Evolutionary conservation across 73 alveolate genomes (phyloP).

Genomic region (Loxodes magnus): DNA sequence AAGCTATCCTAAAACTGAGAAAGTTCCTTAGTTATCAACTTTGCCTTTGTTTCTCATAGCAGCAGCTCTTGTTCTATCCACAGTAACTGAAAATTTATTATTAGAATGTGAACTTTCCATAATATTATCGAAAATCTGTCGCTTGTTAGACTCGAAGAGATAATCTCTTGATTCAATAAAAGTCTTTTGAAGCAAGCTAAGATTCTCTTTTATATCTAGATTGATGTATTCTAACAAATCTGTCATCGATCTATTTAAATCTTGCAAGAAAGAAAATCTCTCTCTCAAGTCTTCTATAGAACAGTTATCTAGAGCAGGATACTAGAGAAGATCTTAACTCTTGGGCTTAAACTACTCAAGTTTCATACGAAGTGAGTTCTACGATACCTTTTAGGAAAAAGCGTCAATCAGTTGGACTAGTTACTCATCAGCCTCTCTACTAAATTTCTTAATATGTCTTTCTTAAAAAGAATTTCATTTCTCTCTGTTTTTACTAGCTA

Average conservation of each 20-base stretch:
- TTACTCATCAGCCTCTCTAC: slow-evolving; percentile 48
- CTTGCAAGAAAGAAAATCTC: slow-evolving; percentile 34
- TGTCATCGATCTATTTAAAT: slow-evolving; percentile 28
- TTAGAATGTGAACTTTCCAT: slow-evolving; percentile 18
- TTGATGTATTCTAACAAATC: slow-evolving; percentile 30
- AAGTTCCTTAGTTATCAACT: slow-evolving; percentile 41
- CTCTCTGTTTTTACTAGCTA: slow-evolving; percentile 22
- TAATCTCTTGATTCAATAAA: slow-evolving; percentile 12
- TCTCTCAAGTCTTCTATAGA: slow-evolving; percentile 41
- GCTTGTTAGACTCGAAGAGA: background rate
- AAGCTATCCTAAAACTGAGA: slow-evolving; percentile 45
- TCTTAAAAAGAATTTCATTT: slow-evolving; percentile 26
- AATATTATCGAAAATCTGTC: background rate
- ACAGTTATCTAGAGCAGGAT: slow-evolving; percentile 41
- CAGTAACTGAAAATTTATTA: slow-evolving; percentile 30
- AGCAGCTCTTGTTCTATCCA: slow-evolving; percentile 43
- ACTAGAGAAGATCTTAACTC: slow-evolving; percentile 37
- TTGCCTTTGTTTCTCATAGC: slow-evolving; percentile 34
- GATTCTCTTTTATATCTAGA: slow-evolving; percentile 23
- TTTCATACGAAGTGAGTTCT: slow-evolving; percentile 22
- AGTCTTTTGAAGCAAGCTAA: background rate
- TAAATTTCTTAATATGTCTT: slow-evolving; percentile 29
- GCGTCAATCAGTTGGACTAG: slow-evolving; percentile 50
- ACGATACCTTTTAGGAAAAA: slow-evolving; percentile 44
- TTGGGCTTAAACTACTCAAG: slow-evolving; percentile 40